Evolutionary conservation across 345 rosid genomes (phyloP), one percentile per base, ranked within the genome.

Genomic region (Diplotaxis tenuifolia): DNA sequence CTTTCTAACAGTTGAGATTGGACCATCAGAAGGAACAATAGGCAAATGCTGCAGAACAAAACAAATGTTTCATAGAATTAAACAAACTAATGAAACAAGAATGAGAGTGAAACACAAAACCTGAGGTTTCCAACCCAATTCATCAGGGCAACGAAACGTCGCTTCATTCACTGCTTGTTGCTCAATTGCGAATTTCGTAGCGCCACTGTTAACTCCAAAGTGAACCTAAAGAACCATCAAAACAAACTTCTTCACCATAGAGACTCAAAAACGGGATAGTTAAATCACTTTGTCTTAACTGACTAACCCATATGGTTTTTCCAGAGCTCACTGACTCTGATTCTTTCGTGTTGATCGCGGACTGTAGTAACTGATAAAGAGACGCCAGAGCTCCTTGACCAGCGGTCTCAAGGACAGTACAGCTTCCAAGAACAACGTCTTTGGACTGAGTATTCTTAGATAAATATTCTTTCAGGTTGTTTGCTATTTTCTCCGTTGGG

Each of bases 141-240:
- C 96, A 84, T 95, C 99, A 0, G 99, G 96, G 65, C 96, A 95
- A 67, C 92, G 93, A 52, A 90, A 95, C 38, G 99, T 92, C 28
- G 98, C 99, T 85, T 95, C 99, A 79, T 95, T 95, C 27, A 90
- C 90, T 42, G 96, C 99, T 84, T 95, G 98, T 62, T 84, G 82
- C 82, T 95, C 99, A 50, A 95, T 79, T 16, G 96, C 97, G 12
- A 95, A 95, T 75, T 84, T 87, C 14, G 86, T 85, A 60, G 99
- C 99, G 11, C 96, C 96, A 60, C 99, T 95, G 72, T 92, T 95
- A 56, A 95, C 99, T 60, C 99, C 99, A 76, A 95, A 86, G 76
- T 91, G 96, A 70, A 89, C 66, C 97, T 91, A 63, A 73, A 71
- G 71, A 71, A 18, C 36, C 62, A 76, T 22, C 28, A 53, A 20